These are phyloP conservation scores for Fraxinus quadrangulata DNA, from an alignment of 257 asterid genomes.

Conservation along the genomic window DNA sequence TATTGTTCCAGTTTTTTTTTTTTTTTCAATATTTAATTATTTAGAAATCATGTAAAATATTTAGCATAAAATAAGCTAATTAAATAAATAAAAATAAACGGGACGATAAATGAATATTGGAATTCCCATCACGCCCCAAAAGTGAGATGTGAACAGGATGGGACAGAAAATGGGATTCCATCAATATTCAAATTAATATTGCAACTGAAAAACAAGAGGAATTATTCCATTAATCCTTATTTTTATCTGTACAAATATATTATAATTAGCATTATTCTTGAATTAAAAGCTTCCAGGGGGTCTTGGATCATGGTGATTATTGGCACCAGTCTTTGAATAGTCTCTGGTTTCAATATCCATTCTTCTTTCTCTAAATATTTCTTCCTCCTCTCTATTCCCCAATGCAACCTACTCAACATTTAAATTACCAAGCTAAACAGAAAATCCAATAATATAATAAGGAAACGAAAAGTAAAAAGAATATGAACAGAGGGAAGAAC, in stretches of 20 bases:
- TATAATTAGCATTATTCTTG: not conserved
- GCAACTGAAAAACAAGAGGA: not conserved
- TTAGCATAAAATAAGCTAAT: too few relatives aligned
- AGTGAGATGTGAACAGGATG: too few relatives aligned
- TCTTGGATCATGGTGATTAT: constrained; percentile 4
- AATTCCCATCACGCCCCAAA: too few relatives aligned
- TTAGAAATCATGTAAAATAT: too few relatives aligned
- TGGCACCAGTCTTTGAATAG: constrained; percentile 9
- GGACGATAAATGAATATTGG: too few relatives aligned
- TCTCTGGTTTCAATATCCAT: not conserved
- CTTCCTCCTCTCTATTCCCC: not conserved
- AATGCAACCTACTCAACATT: not conserved
- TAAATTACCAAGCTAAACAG: not conserved
- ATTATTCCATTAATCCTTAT: not conserved
- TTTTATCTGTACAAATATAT: not conserved
- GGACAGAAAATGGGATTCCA: not conserved
- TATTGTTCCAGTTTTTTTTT: too few relatives aligned
- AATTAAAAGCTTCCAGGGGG: not conserved
- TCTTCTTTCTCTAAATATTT: not conserved
- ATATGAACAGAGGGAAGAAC: not conserved
- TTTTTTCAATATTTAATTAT: too few relatives aligned
- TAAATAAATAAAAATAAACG: too few relatives aligned
- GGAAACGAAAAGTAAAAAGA: not conserved
- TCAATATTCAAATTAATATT: not conserved
- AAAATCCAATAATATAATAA: not conserved